These are phyloP conservation scores for Rhodocollybia butyracea DNA, from an alignment of 768 basidiomycete species.

Conservation along the genomic window DNA sequence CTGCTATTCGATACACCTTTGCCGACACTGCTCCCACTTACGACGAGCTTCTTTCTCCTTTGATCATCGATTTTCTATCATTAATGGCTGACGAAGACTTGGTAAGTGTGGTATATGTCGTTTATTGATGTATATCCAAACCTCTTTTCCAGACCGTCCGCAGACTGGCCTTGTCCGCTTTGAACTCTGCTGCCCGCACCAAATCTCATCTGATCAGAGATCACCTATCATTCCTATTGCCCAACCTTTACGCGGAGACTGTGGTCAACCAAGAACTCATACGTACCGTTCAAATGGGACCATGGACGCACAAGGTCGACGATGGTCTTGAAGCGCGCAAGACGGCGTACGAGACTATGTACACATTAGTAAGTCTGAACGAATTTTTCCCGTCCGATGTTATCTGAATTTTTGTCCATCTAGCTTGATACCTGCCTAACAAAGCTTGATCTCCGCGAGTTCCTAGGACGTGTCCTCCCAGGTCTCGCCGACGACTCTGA, in stretches of 20 bases:
- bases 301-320: slow-evolving; percentile 96
- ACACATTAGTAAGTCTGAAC: slow-evolving; percentile 71
- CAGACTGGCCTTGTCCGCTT: slow-evolving; percentile 80
- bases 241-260: slow-evolving; percentile 85
- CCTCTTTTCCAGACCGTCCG: slow-evolving; percentile 68
- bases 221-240: slow-evolving; percentile 72
- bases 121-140: not conserved
- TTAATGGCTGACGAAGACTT: slow-evolving; percentile 87
- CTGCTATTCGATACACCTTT: slow-evolving; percentile 92
- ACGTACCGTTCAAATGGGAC: slow-evolving; percentile 93
- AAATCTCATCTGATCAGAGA: slow-evolving; percentile 92
- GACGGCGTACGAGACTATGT: slow-evolving; percentile 96
- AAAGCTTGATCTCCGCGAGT: slow-evolving; percentile 84
- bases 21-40: slow-evolving; percentile 82
- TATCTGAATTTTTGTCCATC: not conserved
- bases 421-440: slow-evolving; percentile 90
- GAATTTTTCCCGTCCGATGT: not conserved
- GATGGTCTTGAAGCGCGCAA: slow-evolving; percentile 96
- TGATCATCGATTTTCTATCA: slow-evolving; percentile 88
- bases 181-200: slow-evolving; percentile 93
- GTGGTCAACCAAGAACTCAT: slow-evolving; percentile 74
- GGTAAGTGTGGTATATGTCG: slow-evolving; percentile 40
- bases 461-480: slow-evolving; percentile 75
- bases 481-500: slow-evolving; percentile 89
- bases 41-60: slow-evolving; percentile 85